These are phyloP conservation scores for Aquilaria sinensis DNA, from an alignment of 345 rosid genomes.

Conservation along the genomic window DNA sequence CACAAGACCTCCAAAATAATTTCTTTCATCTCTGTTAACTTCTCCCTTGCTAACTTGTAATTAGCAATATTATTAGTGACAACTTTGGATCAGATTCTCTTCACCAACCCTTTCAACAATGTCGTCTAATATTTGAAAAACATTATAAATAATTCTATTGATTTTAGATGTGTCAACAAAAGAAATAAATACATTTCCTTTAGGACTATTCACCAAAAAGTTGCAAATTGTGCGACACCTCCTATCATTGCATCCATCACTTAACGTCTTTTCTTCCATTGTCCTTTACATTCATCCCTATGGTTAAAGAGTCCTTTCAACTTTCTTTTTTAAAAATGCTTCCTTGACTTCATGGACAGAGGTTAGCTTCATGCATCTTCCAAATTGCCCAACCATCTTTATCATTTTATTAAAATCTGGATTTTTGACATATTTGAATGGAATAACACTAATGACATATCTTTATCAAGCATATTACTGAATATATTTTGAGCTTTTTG, in stretches of 20 bases:
- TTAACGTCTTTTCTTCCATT: too few species aligned
- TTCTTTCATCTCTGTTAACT: background rate
- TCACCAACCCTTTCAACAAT: background rate
- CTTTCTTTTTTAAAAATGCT: background rate
- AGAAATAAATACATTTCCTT: too few species aligned
- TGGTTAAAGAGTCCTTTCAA: background rate
- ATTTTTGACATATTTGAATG: background rate
- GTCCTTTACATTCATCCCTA: too few species aligned
- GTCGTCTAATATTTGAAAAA: background rate
- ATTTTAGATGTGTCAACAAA: too few species aligned
- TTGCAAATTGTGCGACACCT: background rate
- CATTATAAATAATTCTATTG: background rate
- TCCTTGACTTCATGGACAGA: background rate
- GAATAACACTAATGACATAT: background rate
- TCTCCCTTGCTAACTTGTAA: background rate
- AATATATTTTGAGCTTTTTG: too few species aligned
- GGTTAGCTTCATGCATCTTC: background rate
- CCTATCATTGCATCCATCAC: background rate
- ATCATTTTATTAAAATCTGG: background rate
- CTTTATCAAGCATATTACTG: too few species aligned
- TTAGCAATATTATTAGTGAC: background rate
- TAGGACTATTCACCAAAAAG: background rate
- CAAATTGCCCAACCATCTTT: background rate
- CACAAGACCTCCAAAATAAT: background rate
- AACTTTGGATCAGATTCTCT: background rate